A percentile compares a stretch with the other conserved stretches of the same genome.
phyloP scores from a whole-genome alignment of 1,284 basidiomycete genomes.

The Ganoderma leucocontextum region DNA sequence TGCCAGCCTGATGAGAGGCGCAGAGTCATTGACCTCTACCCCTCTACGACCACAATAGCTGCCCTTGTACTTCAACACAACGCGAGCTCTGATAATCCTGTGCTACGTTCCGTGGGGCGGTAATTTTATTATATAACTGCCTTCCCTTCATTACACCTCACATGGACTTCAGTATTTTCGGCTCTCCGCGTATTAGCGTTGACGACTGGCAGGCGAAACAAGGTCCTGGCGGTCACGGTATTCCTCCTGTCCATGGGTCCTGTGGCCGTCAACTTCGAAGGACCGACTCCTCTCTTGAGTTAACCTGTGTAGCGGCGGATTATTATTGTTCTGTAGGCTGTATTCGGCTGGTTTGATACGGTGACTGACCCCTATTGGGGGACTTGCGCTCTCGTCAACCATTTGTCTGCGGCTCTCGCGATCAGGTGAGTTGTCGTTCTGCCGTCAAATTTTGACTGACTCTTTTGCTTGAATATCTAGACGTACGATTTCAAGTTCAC shows the following conservation, averaged over 20 bases:
- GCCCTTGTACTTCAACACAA: conserved; percentile 7
- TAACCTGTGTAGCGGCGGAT: background rate
- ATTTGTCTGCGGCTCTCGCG: background rate
- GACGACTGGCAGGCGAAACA: background rate
- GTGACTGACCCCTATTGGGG: background rate
- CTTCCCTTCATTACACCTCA: background rate
- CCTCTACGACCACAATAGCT: background rate
- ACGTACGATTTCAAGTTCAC: background rate
- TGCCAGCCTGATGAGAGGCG: too few species aligned
- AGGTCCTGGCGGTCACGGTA: background rate
- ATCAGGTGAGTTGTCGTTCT: background rate
- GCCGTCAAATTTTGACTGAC: background rate
- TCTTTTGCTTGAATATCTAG: background rate
- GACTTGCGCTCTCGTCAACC: background rate
- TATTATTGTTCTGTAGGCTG: background rate
- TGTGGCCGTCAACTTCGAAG: conserved; percentile 12
- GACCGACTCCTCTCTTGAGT: background rate
- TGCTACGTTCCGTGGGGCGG: conserved; percentile 15
- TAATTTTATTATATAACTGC: background rate
- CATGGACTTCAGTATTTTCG: conserved; percentile 13
- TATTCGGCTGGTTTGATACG: background rate
- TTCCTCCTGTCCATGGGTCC: conserved; percentile 12
- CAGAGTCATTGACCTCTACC: background rate
- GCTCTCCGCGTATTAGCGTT: conserved; percentile 20
- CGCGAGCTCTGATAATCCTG: conserved; percentile 7